These are phyloP conservation scores for Dichomitus squalens DNA, from an alignment of 1,284 basidiomycete species.

Conservation along the genomic window DNA sequence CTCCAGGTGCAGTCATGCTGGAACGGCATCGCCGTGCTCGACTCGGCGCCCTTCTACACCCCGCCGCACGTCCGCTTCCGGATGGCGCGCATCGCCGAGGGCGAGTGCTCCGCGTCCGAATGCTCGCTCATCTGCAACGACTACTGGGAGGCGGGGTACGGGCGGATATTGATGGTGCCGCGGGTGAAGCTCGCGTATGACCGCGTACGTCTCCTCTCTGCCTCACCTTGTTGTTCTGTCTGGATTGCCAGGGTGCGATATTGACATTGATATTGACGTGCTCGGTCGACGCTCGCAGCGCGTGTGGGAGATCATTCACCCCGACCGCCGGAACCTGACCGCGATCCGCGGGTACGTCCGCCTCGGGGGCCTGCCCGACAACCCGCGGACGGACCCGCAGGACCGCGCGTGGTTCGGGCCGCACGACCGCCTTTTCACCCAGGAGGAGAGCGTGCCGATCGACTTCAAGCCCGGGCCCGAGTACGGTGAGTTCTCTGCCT, in stretches of 20 bases:
- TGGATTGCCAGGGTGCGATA: neutral
- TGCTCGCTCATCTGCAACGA: constrained; percentile 96
- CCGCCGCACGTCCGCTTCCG: constrained; percentile 89
- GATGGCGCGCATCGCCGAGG: constrained; percentile 83
- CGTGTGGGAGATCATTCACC: constrained; percentile 94
- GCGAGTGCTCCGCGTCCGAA: constrained; percentile 91
- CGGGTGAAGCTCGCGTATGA: constrained; percentile 95
- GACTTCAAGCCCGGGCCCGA: constrained; percentile 83
- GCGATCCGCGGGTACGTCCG: constrained; percentile 92
- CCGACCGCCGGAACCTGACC: constrained; percentile 82
- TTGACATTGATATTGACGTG: neutral
- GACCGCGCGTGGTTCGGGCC: constrained; percentile 95
- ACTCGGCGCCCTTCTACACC: constrained; percentile 90
- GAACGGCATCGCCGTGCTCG: constrained; percentile 94
- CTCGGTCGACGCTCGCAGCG: constrained; percentile 46
- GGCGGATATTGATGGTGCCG: constrained; percentile 94
- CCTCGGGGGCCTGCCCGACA: constrained; percentile 90
- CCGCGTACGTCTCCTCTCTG: constrained; percentile 50
- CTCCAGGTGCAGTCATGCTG: constrained; percentile 96
- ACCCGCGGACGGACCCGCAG: constrained; percentile 92
- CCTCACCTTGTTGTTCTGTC: constrained; percentile 2
- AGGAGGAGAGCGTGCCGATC: constrained; percentile 80
- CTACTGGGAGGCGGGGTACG: constrained; percentile 92
- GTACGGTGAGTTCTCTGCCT: constrained; percentile 56
- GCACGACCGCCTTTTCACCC: constrained; percentile 88